Base-by-base conservation (phyloP, 2,329 filamentous ascomycete genomes). In the Nemania abortiva region DNA sequence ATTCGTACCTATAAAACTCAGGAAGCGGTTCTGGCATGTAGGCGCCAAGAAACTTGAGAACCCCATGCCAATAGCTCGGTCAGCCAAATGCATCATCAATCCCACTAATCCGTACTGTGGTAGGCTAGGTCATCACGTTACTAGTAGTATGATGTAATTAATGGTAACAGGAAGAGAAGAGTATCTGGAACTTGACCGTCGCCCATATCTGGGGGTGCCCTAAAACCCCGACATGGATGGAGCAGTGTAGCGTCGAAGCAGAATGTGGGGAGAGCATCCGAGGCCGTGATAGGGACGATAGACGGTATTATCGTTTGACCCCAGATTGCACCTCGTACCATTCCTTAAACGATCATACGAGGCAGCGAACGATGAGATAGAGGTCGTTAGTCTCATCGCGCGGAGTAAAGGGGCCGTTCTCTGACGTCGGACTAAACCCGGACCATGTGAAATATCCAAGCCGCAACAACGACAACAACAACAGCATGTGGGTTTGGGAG, bases 201-300 rank as follows among this genome's bases (percentile, higher is more conserved):
- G 22, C 61, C 47, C 45, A 31, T 50, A 29, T 56, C 53, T 60
- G 55, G 52, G 63, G 67, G 63, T 42, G 20, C 45, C 39, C 65
- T 50, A 54, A 63, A 58, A 3, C 61, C 54, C 57, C 61, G 45
- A 57, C 27, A 59, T 58, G 29, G 42, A 45, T 34, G 34, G 27
- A 37, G 34, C 20, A 63, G 45, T 63, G n/a, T 61, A 64, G 68
- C 60, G 62, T 53, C 24, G 59, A 65, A 58, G 49, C 64, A 73
- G 69, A 73, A 61, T 77, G 75, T 74, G 75, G 74, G 74, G 75
- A 74, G 73, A 73, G 65, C 50, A 63, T 73, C 64, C 60, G 53
- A 65, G 63, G 61, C 53, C 54, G 54, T 72, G 74, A 73, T 76
- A 74, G 69, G 70, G 58, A 61, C 56, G 68, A 67, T 64, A 64